Evolutionary conservation across 2,329 filamentous ascomycete species (phyloP).

Genomic region (Trichoderma polysporum): DNA sequence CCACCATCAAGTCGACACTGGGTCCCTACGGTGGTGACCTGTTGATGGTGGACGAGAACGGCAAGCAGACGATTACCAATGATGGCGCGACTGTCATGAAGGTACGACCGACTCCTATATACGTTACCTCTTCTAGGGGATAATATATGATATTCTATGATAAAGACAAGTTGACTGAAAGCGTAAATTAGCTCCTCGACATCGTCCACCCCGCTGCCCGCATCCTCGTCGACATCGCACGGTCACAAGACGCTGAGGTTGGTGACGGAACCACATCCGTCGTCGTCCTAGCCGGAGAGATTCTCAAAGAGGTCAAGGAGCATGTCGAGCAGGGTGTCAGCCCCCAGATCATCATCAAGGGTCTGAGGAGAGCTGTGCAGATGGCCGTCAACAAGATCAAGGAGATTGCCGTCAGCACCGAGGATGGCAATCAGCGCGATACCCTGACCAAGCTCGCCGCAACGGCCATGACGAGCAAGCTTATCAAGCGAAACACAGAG

Average conservation of each 20-base stretch:
- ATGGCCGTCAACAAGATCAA: slow-evolving; percentile 99
- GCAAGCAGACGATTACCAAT: slow-evolving; percentile 96
- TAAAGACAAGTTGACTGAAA: slow-evolving; percentile 3
- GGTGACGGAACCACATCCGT: slow-evolving; percentile 98
- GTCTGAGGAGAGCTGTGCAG: slow-evolving; percentile 77
- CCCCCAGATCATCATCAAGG: slow-evolving; percentile 97
- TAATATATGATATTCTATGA: not conserved
- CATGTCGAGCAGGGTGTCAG: slow-evolving; percentile 96
- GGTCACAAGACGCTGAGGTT: slow-evolving; percentile 98
- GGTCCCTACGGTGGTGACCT: slow-evolving; percentile 96
- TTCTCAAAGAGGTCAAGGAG: slow-evolving; percentile 94
- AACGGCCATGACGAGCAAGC: slow-evolving; percentile 98
- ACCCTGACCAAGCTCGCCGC: slow-evolving; percentile 86
- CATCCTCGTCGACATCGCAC: slow-evolving; percentile 96
- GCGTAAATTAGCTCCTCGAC: slow-evolving; percentile 72
- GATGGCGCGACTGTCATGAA: slow-evolving; percentile 99
- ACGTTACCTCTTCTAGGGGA: not conserved
- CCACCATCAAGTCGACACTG: slow-evolving; percentile 91
- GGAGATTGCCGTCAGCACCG: slow-evolving; percentile 88
- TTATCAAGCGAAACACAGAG: slow-evolving; percentile 93
- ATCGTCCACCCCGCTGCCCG: slow-evolving; percentile 97
- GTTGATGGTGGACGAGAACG: slow-evolving; percentile 93
- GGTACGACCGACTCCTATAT: slow-evolving; percentile 46
- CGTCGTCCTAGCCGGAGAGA: slow-evolving; percentile 94
- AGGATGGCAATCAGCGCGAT: slow-evolving; percentile 79